A percentile compares a stretch with the other conserved stretches of the same genome.
phyloP scores from a whole-genome alignment of 2,329 filamentous ascomycete genomes.

The Aspergillus fischeri region DNA sequence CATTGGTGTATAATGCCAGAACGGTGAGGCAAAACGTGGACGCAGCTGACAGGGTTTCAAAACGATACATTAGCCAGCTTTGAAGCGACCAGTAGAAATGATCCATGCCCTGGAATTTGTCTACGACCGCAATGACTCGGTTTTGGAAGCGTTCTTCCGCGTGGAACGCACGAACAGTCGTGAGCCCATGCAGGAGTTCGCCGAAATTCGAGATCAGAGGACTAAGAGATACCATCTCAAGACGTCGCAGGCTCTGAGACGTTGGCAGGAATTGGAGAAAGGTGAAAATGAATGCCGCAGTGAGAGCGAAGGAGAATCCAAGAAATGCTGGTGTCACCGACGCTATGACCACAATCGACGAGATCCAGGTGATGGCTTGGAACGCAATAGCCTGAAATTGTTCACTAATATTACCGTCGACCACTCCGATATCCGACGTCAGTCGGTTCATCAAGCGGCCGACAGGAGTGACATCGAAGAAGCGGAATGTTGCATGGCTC shows the following conservation, averaged over 20 bases:
- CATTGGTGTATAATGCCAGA: slow-evolving; percentile 69
- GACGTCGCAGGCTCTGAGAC: slow-evolving; percentile 74
- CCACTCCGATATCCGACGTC: slow-evolving; percentile 82
- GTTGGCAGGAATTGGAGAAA: slow-evolving; percentile 76
- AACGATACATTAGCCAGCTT: slow-evolving; percentile 77
- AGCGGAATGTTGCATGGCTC: slow-evolving; percentile 77
- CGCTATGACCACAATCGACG: slow-evolving; percentile 73
- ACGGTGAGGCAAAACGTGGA: slow-evolving; percentile 71
- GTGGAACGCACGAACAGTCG: slow-evolving; percentile 78
- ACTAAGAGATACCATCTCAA: slow-evolving; percentile 86
- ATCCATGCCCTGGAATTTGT: slow-evolving; percentile 90
- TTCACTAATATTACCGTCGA: slow-evolving; percentile 78
- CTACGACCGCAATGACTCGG: slow-evolving; percentile 73
- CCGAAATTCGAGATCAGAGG: slow-evolving; percentile 92
- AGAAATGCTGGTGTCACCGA: slow-evolving; percentile 75
- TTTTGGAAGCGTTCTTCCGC: slow-evolving; percentile 76
- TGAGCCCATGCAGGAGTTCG: slow-evolving; percentile 77
- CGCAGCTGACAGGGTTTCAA: slow-evolving; percentile 65
- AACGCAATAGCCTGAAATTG: slow-evolving; percentile 70
- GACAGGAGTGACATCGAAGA: slow-evolving; percentile 85
- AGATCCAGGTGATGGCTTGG: slow-evolving; percentile 65
- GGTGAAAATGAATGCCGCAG: slow-evolving; percentile 64
- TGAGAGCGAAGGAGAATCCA: slow-evolving; percentile 64
- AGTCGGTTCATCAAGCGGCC: slow-evolving; percentile 89
- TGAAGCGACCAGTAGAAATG: slow-evolving; percentile 93